Evolutionary conservation across 208 protist genomes (phyloP), one percentile per base, ranked within the genome.

Genomic region (Zelonia costaricensis): DNA sequence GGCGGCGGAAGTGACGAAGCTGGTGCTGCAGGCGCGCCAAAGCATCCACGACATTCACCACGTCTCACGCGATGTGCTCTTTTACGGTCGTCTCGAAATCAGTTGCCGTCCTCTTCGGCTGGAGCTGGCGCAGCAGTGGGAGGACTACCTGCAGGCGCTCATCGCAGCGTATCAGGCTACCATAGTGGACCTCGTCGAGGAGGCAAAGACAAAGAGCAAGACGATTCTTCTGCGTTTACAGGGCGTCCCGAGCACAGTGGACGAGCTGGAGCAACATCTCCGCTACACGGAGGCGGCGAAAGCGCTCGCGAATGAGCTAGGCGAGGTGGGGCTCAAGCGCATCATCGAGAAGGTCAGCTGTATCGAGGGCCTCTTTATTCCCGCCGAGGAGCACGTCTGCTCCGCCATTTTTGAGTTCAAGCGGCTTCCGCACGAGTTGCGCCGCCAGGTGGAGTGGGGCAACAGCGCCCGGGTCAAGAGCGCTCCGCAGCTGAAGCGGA

Each of bases 41-140:
- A 78, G 55, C 20, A 59, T 91, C n/a, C 18, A 16, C 16, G 71
- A 45, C 39, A 78, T 95, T 69, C 30, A 56, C 28, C 74, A 59
- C 23, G 57, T 59, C n/a, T 87, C 86, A 12, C 69, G 62, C n/a
- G 73, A 88, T 65, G 49, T 76, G 53, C 80, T 95, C 13, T 91
- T 82, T 56, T 87, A 75, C 64, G 86, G 86, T n/a, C 81, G 81
- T 33, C 74, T 95, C 51, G 80, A 77, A 16, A 82, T 95, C 35
- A 69, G 75, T 25, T 91, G 82, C 57, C 68, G 46, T 22, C 64
- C 74, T 2, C 52, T 93, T 7, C 88, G 88, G 54, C 52, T 62
- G 27, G 69, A 80, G 36, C 84, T 86, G 36, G 49, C 33, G 7
- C 65, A 68, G 27, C 65, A 86, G 12, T 95, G 90, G 90, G 51